Percentiles rank a stretch among this genome's conserved stretches.
phyloP scores from a whole-genome alignment of 2,329 filamentous ascomycete genomes.

The Orbilia javanica region DNA sequence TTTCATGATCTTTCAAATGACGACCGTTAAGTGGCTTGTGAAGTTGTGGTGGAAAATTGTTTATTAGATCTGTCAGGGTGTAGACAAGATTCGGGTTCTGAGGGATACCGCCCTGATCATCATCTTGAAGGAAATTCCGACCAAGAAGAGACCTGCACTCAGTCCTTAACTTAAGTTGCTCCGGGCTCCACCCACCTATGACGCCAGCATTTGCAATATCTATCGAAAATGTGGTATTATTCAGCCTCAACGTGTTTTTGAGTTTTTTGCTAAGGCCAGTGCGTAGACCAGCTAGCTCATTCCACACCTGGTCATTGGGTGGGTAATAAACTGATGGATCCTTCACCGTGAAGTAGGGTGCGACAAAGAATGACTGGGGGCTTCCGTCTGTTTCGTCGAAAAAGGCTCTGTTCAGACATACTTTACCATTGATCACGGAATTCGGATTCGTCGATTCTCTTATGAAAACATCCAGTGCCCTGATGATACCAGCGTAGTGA shows the following conservation, averaged over 20 bases:
- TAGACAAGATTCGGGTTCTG: background rate
- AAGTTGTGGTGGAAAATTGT: slow-evolving; percentile 2
- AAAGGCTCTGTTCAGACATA: background rate
- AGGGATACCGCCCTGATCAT: background rate
- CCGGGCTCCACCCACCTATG: background rate
- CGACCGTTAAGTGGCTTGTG: background rate
- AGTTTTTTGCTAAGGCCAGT: background rate
- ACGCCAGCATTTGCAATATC: slow-evolving; percentile 1
- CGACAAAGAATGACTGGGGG: background rate
- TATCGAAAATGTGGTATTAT: background rate
- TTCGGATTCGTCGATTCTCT: background rate
- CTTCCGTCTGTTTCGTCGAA: background rate
- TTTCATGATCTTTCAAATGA: background rate
- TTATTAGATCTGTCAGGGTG: background rate
- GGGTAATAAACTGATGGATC: background rate
- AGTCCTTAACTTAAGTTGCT: background rate
- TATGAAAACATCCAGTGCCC: slow-evolving; percentile 6
- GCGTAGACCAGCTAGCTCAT: background rate
- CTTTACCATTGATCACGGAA: background rate
- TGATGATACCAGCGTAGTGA: slow-evolving; percentile 40
- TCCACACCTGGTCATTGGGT: background rate
- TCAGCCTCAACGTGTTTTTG: background rate
- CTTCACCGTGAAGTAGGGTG: background rate
- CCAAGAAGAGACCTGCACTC: background rate
- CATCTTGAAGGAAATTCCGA: slow-evolving; percentile 3